A percentile compares a stretch with the other conserved stretches of the same genome.
These are phyloP conservation scores for Phytophthora colocasiae DNA, from an alignment of 352 stramenopile species.

Conservation along the genomic window DNA sequence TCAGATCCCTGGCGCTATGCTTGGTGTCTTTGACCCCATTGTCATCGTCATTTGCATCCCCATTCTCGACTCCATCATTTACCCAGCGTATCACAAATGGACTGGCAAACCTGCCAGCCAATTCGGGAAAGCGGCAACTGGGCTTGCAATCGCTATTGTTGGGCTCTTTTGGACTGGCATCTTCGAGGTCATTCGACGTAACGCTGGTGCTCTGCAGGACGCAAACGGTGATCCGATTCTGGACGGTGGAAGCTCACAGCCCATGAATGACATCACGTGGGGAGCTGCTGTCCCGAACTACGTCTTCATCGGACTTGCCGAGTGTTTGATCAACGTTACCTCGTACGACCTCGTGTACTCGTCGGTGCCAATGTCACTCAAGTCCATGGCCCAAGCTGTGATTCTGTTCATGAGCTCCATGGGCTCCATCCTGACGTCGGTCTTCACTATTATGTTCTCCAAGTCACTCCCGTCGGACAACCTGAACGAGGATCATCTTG, in stretches of 20 bases:
- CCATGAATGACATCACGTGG: slow-evolving; percentile 74
- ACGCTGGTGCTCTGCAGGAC: slow-evolving; percentile 46
- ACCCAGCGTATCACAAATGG: slow-evolving; percentile 46
- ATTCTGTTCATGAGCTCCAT: slow-evolving; percentile 56
- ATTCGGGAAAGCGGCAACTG: slow-evolving; percentile 3
- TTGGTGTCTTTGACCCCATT: slow-evolving; percentile 58
- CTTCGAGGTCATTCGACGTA: slow-evolving; percentile 65
- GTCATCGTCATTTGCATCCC: slow-evolving; percentile 53
- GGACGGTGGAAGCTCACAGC: slow-evolving; percentile 47
- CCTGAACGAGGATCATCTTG: slow-evolving; percentile 53
- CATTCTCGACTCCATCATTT: slow-evolving; percentile 43
- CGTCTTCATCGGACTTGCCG: slow-evolving; percentile 59
- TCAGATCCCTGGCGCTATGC: slow-evolving; percentile 62
- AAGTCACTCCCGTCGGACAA: slow-evolving; percentile 62
- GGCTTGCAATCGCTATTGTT: slow-evolving; percentile 39
- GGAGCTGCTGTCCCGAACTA: slow-evolving; percentile 59
- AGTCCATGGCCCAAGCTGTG: slow-evolving; percentile 53
- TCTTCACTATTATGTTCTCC: slow-evolving; percentile 58
- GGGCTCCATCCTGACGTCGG: slow-evolving; percentile 29
- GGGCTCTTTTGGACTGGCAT: slow-evolving; percentile 48
- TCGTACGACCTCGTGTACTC: slow-evolving; percentile 70
- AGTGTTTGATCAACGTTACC: slow-evolving; percentile 73
- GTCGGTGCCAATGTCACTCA: slow-evolving; percentile 56
- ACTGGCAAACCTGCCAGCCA: slow-evolving; percentile 33
- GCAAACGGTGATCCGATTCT: slow-evolving; percentile 43